Base-by-base conservation (phyloP, 2,329 filamentous ascomycete species). In the Daldinia eschscholtzii region DNA sequence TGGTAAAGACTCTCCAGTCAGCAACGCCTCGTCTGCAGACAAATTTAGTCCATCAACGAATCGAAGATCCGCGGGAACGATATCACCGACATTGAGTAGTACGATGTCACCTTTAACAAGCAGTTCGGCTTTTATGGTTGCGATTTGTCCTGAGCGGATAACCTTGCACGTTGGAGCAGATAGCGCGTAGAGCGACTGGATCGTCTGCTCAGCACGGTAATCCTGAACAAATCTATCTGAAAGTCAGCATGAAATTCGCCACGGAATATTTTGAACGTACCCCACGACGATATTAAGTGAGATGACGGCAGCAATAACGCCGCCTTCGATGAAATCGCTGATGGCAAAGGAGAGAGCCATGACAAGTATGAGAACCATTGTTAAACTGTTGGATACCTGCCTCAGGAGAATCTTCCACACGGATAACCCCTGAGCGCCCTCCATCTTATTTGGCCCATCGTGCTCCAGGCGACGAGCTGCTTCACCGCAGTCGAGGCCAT, bases 311-410 rank as follows among this genome's bases (percentile, higher is more conserved):
- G 87, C 82, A 72, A 91, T 88, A 69, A 91, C 88, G 72, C 85
- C 85, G 70, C 84, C 88, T 81, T 91, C 88, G 77, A 89, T 85
- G 75, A 85, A 90, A 77, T 90, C 89, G 74, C 84, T 76, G 73
- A 91, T 91, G 77, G 85, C 87, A 80, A 90, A 91, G 56, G 87
- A 89, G 66, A 89, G 82, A 66, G 88, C 89, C 88, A 92, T 93
- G 75, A 92, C 91, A 75, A 92, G 88, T 73, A 93, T 84, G 73
- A 94, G 88, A 70, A 92, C 89, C 78, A 91, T 84, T 71, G 91
- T 93, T 81, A 93, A 83, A 82, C 90, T 92, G 82, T 93, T 93
- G 72, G 91, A 92, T 74, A 93, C 87, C 83, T 93, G 91, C 77
- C 90, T 91, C 81, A 93, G 80, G 82, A 93, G 86, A 82, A 93